phyloP scores from a whole-genome alignment of 768 basidiomycete genomes.

The Hemileccinum impolitum region DNA sequence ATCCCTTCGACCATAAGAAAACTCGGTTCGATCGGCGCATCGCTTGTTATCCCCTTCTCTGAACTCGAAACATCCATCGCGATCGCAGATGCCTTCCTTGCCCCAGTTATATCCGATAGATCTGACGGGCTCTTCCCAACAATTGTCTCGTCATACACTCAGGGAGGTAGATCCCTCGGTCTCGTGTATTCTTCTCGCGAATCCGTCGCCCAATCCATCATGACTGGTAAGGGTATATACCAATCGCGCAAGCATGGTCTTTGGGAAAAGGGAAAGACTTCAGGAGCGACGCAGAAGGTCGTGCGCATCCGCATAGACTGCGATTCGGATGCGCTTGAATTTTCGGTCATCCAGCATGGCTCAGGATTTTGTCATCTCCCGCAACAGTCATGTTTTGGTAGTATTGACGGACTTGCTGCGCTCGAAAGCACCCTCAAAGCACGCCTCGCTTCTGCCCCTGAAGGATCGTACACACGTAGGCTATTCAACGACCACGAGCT shows the following conservation, averaged over 20 bases:
- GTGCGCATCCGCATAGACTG: conserved; percentile 84
- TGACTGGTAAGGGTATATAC: conserved; percentile 89
- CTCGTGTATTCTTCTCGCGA: conserved; percentile 92
- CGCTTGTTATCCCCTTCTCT: conserved; percentile 67
- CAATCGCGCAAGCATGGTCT: conserved; percentile 94
- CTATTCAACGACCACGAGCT: conserved; percentile 80
- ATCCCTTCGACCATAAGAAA: conserved; percentile 59
- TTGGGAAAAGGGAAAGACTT: conserved; percentile 97
- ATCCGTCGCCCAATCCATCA: conserved; percentile 83
- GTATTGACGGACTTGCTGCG: conserved; percentile 69
- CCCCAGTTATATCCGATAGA: conserved; percentile 79
- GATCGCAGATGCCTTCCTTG: conserved; percentile 82
- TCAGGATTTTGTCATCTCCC: conserved; percentile 93
- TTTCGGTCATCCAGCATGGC: conserved; percentile 85
- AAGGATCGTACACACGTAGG: conserved; percentile 87
- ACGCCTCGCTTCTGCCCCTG: conserved; percentile 72
- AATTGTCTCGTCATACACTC: conserved; percentile 66
- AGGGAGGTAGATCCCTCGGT: conserved; percentile 76
- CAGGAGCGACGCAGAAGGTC: conserved; percentile 89
- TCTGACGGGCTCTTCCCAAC: conserved; percentile 93
- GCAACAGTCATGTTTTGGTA: conserved; percentile 86
- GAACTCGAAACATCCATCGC: conserved; percentile 64
- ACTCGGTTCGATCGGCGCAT: conserved; percentile 55
- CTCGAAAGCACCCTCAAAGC: conserved; percentile 77
- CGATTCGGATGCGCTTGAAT: conserved; percentile 89